Evolutionary conservation across 768 basidiomycete genomes (phyloP), one percentile per base, ranked within the genome.

Genomic region (Postia placenta): DNA sequence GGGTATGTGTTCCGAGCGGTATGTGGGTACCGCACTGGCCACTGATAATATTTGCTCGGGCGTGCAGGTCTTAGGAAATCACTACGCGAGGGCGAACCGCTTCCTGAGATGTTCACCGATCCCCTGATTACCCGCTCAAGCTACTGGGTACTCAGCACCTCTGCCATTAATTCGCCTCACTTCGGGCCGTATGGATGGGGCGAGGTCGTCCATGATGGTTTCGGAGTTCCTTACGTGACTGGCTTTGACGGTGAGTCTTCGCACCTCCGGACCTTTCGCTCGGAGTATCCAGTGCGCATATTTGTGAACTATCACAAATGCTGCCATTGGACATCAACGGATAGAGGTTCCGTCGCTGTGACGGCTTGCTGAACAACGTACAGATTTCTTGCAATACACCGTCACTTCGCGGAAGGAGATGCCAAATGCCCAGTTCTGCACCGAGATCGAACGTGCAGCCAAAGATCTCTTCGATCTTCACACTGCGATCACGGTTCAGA

Each of bases 181-280:
- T 82, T 97, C 60, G 76, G 74, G 30, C 81, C 76, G 19, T 92
- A 96, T 66, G 93, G 93, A 12, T 97, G 94, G 94, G 94, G 94
- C 42, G 89, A 92, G 76, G 88, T 97, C 39, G 91, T 95, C 22
- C 84, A 89, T 1, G 85, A 96, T 55, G 94, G 94, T 1, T 97
- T 94, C 61, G 94, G 94, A 26, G 85, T 97, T 25, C 87, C 92
- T 11, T 97, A 97, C 62, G 84, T 92, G 79, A 93, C 93, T n/a
- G 88, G 89, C 12, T 54, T 51, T 28, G 49, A 49, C 49, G 22
- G 61, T 47, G 25, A 48, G 50, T 17, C 45, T 30, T 30, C 19
- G 20, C 19, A 6, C n/a, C n/a, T 35, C n/a, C 33, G n/a, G 33
- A 9, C 9, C n/a, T n/a, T n/a, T n/a, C n/a, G n/a, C n/a, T n/a